Evolutionary conservation across 129 eudicot genomes (phyloP).

Genomic region (Escallonia rubra): DNA sequence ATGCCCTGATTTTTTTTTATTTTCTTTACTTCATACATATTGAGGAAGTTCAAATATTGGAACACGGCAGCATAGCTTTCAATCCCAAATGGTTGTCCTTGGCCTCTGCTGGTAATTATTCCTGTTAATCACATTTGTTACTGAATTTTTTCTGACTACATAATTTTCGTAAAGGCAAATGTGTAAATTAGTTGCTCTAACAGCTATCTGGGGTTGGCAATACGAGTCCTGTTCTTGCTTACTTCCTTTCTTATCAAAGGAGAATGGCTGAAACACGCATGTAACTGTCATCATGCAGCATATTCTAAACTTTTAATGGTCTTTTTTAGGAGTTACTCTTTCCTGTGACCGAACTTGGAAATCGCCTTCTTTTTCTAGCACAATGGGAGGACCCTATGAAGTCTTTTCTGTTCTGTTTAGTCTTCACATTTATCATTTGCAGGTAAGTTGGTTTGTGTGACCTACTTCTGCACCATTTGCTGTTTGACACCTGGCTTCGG

Average conservation of each 20-base stretch:
- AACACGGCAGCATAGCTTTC: too few relatives aligned
- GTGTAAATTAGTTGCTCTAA: not conserved
- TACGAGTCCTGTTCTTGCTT: not conserved
- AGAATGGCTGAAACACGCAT: not conserved
- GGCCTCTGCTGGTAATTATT: too few relatives aligned
- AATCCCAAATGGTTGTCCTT: too few relatives aligned
- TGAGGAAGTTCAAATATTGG: too few relatives aligned
- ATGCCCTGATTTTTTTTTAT: not conserved
- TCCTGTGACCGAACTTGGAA: conserved; percentile 47
- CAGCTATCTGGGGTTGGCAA: conserved; percentile 1
- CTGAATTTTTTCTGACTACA: too few relatives aligned
- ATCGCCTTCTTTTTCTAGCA: conserved; percentile 31
- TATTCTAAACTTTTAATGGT: conserved; percentile 9
- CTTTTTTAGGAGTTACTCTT: conserved; percentile 72
- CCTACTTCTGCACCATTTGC: conserved; percentile 7
- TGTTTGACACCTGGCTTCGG: not conserved
- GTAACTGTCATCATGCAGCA: not conserved
- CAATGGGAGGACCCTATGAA: conserved; percentile 73
- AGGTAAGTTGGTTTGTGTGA: conserved; percentile 38
- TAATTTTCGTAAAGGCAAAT: not conserved
- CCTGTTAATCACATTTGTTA: too few relatives aligned
- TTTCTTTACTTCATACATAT: not conserved
- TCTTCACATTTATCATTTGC: conserved; percentile 47
- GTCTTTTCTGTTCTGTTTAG: conserved; percentile 64
- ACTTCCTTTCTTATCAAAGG: not conserved